Evolutionary conservation across 192 early-diverging fungal genomes (phyloP), one percentile per base, ranked within the genome.

Genomic region (Chytriomyces hyalinus): DNA sequence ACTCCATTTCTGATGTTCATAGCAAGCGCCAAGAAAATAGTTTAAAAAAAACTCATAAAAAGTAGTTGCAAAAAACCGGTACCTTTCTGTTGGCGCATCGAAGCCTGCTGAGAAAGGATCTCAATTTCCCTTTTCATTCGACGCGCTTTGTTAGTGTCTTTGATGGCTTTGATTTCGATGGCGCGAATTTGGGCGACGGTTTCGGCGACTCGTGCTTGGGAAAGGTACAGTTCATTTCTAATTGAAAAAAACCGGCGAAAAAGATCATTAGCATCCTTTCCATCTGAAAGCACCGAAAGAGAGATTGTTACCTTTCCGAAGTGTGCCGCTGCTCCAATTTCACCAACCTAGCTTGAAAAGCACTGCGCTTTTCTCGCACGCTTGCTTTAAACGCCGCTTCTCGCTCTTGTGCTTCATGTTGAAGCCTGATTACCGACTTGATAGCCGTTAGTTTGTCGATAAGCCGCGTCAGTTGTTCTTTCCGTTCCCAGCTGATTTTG

Each of bases 151-250:
- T 53, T 15, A 4, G 6, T 53, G 57, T 78, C 68, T 49, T 61
- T 78, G 66, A 78, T 61, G n/a, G 26, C 8, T n/a, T 70, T 70
- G 17, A 78, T 13, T 47, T 78, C 62, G 59, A 78, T 78, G 15
- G 8, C 13, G 10, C 64, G 51, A 24, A 78, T 78, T 17, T 65
- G 76, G 8, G n/a, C 22, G 28, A 70, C 64, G 6, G 76, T 78
- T 10, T 70, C 60, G 6, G 48, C 53, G 15, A 78, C 9, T 46
- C 76, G 46, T 6, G 4, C 22, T 61, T 78, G 76, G 8, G 76
- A 70, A 8, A 59, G 11, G 17, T 24, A 24, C 10, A 78, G 60
- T 61, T 78, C 76, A 20, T 60, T 70, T 63, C 76, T 78, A 22
- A 26, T 10, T n/a, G 10, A 43, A 24, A 24, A 26, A 47, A 22